Percentiles rank a stretch among this genome's conserved stretches.
Evolutionary conservation across 2,329 filamentous ascomycete genomes (phyloP).

Genomic region (Dendryphion nanum): DNA sequence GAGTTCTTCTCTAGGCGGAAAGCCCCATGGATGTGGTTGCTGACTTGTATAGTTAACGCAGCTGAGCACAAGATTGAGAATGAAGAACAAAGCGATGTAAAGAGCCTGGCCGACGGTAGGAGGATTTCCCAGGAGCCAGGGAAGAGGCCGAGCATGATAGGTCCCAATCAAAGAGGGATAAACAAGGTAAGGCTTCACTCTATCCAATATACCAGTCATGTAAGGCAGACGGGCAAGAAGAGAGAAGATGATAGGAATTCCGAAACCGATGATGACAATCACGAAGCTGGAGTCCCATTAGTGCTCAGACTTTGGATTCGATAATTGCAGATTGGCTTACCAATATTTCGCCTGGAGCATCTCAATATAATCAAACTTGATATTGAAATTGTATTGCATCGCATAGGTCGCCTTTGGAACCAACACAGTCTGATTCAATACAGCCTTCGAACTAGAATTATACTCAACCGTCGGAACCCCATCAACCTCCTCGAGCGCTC

Average conservation of each 20-base stretch:
- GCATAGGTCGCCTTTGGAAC: not conserved
- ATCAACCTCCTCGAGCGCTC: not conserved
- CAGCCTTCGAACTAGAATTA: not conserved
- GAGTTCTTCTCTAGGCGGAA: conserved; percentile 20
- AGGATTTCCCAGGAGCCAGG: conserved; percentile 20
- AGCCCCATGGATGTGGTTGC: conserved; percentile 39
- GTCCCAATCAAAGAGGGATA: conserved; percentile 10
- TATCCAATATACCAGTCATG: conserved; percentile 5
- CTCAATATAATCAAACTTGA: conserved; percentile 8
- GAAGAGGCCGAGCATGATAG: conserved; percentile 10
- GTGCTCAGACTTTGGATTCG: too few species aligned
- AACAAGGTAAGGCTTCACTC: conserved; percentile 11
- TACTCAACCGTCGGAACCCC: not conserved
- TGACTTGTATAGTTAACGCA: conserved; percentile 35
- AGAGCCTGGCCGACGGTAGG: conserved; percentile 46
- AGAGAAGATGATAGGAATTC: conserved; percentile 9
- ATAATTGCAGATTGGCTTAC: too few species aligned
- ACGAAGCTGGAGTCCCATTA: not conserved
- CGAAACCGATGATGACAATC: conserved; percentile 11
- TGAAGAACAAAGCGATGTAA: conserved; percentile 39
- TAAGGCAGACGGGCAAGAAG: conserved; percentile 8
- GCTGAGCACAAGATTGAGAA: conserved; percentile 17
- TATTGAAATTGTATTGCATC: not conserved
- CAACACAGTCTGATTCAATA: not conserved
- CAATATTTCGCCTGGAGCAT: conserved; percentile 11